phyloP scores from a whole-genome alignment of 1,139 yeast species.

The Pichia sp. region DNA sequence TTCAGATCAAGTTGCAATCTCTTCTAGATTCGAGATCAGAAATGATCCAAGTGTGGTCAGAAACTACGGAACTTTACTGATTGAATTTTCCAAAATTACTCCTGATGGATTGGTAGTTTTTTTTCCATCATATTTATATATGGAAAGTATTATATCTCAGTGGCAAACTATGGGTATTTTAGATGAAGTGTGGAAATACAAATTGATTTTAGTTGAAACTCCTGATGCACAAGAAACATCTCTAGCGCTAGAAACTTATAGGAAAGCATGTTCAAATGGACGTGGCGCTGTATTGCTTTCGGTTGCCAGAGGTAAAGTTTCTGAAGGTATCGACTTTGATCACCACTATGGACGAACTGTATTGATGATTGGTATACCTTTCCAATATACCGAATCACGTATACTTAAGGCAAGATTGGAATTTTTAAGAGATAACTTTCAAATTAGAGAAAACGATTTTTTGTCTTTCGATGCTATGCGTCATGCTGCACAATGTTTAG shows the following conservation, averaged over 20 bases:
- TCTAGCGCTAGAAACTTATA: conserved; percentile 85
- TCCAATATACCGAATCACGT: conserved; percentile 96
- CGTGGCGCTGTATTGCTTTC: conserved; percentile 93
- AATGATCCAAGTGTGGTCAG: conserved; percentile 97
- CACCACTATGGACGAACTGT: conserved; percentile 98
- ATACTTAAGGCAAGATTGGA: conserved; percentile 91
- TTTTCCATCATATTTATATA: conserved; percentile 91
- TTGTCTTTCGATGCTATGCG: conserved; percentile 98
- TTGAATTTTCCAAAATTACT: conserved; percentile 89
- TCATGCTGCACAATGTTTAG: conserved; percentile 98
- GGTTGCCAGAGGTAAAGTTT: conserved; percentile 98
- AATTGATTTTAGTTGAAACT: conserved; percentile 91
- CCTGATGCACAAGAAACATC: conserved; percentile 99
- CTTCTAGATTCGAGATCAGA: conserved; percentile 92
- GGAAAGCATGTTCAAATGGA: conserved; percentile 96
- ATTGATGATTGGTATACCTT: conserved; percentile 97
- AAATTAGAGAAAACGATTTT: conserved; percentile 88
- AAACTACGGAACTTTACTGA: conserved; percentile 85
- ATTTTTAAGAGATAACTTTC: conserved; percentile 85
- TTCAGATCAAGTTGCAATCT: conserved; percentile 93
- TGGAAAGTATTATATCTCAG: conserved; percentile 96
- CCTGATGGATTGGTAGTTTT: conserved; percentile 98
- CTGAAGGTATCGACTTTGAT: conserved; percentile 98
- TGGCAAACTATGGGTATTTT: conserved; percentile 98
- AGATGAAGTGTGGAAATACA: conserved; percentile 98